Conservation (phyloP, 495 filamentous ascomycete genomes). For the Annulohypoxylon stygium region DNA sequence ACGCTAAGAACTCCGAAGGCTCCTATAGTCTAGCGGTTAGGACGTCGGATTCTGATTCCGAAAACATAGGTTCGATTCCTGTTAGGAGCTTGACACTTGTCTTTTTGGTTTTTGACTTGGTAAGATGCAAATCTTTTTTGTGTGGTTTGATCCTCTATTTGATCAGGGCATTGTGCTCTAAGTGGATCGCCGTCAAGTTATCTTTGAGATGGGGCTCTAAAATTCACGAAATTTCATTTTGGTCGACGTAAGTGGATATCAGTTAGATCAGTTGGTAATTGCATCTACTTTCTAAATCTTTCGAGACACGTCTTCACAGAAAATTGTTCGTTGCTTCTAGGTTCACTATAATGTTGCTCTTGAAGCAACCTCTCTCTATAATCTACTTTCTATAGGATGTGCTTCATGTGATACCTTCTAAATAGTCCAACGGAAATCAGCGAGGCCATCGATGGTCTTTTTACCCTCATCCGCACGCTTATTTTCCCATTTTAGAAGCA, state of each 20-base stretch:
- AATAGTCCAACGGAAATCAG: constrained; percentile 54
- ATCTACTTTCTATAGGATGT: not conserved
- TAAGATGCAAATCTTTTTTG: not conserved
- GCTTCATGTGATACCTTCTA: constrained; percentile 19
- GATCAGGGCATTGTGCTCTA: constrained; percentile 27
- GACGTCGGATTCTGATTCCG: constrained; percentile 48
- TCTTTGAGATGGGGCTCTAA: not conserved
- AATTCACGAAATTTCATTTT: not conserved
- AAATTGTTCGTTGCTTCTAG: too few relatives aligned
- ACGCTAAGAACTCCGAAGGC: not conserved
- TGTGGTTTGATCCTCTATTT: not conserved
- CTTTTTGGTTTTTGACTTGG: not conserved
- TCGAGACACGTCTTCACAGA: too few relatives aligned
- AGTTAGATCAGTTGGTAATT: not conserved
- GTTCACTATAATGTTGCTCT: too few relatives aligned
- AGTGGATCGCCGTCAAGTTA: constrained; percentile 22
- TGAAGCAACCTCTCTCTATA: too few relatives aligned
- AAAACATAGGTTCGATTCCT: constrained; percentile 43
- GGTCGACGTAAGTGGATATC: not conserved
- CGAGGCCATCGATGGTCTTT: constrained; percentile 48
- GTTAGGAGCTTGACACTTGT: constrained; percentile 32
- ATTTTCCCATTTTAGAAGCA: constrained; percentile 50
- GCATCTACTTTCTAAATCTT: not conserved
- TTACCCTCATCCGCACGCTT: constrained; percentile 49
- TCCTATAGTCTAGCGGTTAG: constrained; percentile 47